Percentiles rank a stretch among this genome's conserved stretches.
Conservation (phyloP, 805 yeast species). For the Ogataea nitratoaversa region DNA sequence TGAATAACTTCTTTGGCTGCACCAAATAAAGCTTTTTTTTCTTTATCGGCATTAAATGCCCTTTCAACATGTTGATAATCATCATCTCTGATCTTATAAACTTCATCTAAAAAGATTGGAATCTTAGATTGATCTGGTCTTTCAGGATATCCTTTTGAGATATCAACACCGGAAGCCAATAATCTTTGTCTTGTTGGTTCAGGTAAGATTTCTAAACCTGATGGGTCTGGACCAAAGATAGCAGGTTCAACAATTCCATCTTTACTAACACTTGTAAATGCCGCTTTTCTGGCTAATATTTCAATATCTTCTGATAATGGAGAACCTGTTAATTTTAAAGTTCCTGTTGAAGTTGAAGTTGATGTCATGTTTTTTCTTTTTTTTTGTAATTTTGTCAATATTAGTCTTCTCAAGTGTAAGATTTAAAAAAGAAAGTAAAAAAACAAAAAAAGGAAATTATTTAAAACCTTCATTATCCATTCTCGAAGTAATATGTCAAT, state of each 20-base stretch:
- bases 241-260: neutral
- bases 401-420: no score
- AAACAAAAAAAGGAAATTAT: neutral
- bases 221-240: slow-evolving; percentile 17
- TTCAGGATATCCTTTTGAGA: slow-evolving; percentile 37
- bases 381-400: no score
- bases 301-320: neutral
- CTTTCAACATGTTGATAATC: slow-evolving; percentile 33
- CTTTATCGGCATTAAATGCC: slow-evolving; percentile 36
- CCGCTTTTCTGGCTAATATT: neutral
- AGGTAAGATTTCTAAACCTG: slow-evolving; percentile 28
- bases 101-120: slow-evolving; percentile 39
- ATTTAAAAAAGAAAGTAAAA: no score
- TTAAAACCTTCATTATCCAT: no score
- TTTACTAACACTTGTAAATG: neutral
- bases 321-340: neutral
- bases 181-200: slow-evolving; percentile 28
- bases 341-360: neutral
- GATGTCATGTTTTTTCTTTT: neutral
- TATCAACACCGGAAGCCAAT: slow-evolving; percentile 33
- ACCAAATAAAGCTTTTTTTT: slow-evolving; percentile 37
- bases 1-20: slow-evolving; percentile 39
- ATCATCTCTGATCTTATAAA: slow-evolving; percentile 33
- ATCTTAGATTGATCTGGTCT: slow-evolving; percentile 31
- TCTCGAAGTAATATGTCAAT: no score